These are phyloP conservation scores for Pleurotus djamor DNA, from an alignment of 768 basidiomycete genomes.

Conservation along the genomic window DNA sequence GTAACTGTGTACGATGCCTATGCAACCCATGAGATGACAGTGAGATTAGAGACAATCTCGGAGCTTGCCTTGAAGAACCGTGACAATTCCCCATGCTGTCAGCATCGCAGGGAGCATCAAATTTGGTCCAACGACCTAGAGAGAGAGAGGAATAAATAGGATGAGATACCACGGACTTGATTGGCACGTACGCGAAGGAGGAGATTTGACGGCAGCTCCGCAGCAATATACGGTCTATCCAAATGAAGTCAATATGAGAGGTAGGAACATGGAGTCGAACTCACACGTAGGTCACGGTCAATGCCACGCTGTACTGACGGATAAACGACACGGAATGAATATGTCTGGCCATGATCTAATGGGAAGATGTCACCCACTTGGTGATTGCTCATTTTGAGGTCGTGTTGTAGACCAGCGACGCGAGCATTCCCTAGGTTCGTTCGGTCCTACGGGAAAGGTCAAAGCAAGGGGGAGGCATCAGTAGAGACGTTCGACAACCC, in stretches of 20 bases:
- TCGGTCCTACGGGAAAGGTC: conserved; percentile 33
- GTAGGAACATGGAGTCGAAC: neutral
- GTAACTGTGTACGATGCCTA: conserved; percentile 47
- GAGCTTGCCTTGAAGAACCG: conserved; percentile 51
- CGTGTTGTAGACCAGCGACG: conserved; percentile 58
- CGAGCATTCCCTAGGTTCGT: conserved; percentile 59
- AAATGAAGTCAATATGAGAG: neutral
- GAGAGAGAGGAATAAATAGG: neutral
- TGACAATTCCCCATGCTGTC: conserved; percentile 66
- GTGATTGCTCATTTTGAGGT: conserved; percentile 46
- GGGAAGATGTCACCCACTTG: conserved; percentile 3
- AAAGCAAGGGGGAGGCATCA: neutral
- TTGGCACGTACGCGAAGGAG: conserved; percentile 42
- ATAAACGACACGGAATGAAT: neutral
- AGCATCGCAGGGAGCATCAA: conserved; percentile 60
- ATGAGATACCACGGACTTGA: neutral
- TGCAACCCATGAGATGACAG: neutral
- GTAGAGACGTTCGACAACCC: too few relatives aligned
- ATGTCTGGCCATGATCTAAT: neutral
- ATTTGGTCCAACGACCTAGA: conserved; percentile 51
- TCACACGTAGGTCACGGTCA: conserved; percentile 39
- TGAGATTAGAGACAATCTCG: neutral
- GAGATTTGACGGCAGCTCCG: conserved; percentile 63
- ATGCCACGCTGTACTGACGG: conserved; percentile 39
- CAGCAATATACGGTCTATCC: conserved; percentile 44